phyloP scores from a whole-genome alignment of 2,329 filamentous ascomycete species.

The Penicillium frequentans region DNA sequence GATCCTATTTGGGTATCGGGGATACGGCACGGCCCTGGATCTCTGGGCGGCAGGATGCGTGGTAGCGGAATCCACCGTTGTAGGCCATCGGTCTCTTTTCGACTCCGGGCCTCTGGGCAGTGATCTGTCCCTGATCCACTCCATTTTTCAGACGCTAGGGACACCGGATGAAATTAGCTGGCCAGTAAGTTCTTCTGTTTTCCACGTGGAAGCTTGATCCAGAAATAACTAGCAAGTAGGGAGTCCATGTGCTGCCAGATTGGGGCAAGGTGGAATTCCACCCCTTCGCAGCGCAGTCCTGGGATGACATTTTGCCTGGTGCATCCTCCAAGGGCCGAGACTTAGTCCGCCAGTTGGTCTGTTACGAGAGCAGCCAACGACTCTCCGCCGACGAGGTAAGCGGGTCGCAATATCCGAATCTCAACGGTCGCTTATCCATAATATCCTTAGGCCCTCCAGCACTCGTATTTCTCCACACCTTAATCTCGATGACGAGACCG shows the following conservation, averaged over 20 bases:
- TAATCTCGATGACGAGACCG: slow-evolving; percentile 11
- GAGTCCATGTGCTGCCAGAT: slow-evolving; percentile 64
- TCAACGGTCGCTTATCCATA: slow-evolving; percentile 14
- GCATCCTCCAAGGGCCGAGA: slow-evolving; percentile 61
- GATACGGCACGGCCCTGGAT: slow-evolving; percentile 73
- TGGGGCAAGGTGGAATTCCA: slow-evolving; percentile 86
- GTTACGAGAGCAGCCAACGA: slow-evolving; percentile 69
- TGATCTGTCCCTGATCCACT: slow-evolving; percentile 85
- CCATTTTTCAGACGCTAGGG: slow-evolving; percentile 88
- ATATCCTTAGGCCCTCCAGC: slow-evolving; percentile 33
- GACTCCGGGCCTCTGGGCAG: slow-evolving; percentile 87
- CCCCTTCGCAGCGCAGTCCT: slow-evolving; percentile 65
- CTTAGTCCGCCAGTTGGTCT: slow-evolving; percentile 67
- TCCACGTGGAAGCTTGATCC: not conserved
- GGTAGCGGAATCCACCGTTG: slow-evolving; percentile 69
- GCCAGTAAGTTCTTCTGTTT: slow-evolving; percentile 60
- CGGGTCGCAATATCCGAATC: not conserved
- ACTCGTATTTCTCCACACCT: slow-evolving; percentile 37
- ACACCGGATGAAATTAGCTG: slow-evolving; percentile 78
- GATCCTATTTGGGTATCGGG: slow-evolving; percentile 77
- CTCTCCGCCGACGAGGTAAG: slow-evolving; percentile 65
- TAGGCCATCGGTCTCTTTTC: slow-evolving; percentile 66
- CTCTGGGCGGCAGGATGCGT: slow-evolving; percentile 88
- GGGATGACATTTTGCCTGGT: slow-evolving; percentile 68
- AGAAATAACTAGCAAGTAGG: slow-evolving; percentile 25